Conservation (phyloP, 768 basidiomycete genomes). For the Suillus cothurnatus region DNA sequence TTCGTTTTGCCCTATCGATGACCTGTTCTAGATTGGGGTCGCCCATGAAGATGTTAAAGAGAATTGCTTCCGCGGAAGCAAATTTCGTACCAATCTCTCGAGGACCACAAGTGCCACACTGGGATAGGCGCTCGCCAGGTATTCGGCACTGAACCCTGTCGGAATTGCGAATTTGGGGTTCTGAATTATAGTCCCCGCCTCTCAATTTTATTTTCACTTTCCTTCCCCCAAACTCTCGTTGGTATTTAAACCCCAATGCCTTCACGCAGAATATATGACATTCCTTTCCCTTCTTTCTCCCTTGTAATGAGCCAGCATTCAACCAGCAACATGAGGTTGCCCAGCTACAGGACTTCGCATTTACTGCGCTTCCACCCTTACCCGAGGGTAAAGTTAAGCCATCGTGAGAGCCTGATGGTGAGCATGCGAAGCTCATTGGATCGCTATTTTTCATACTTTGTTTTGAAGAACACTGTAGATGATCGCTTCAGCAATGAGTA, state of each 20-base stretch:
- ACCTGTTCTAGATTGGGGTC: not conserved
- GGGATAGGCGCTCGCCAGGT: conserved; percentile 6
- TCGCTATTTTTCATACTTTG: conserved; percentile 8
- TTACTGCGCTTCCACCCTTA: conserved; percentile 32
- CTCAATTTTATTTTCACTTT: conserved; percentile 6
- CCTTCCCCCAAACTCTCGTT: conserved; percentile 1
- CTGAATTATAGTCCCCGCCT: not conserved
- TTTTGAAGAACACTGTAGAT: conserved; percentile 14
- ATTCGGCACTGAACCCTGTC: conserved; percentile 12
- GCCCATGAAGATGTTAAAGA: not conserved
- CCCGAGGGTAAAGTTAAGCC: conserved; percentile 24
- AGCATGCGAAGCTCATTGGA: conserved; percentile 10
- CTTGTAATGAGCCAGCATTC: conserved; percentile 15
- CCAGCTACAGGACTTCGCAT: conserved; percentile 32
- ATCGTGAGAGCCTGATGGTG: conserved; percentile 29
- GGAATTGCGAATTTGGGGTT: conserved; percentile 8
- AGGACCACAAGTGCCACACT: not conserved
- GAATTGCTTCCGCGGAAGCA: conserved; percentile 8
- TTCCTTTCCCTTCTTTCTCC: conserved; percentile 2
- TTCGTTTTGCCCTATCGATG: not conserved
- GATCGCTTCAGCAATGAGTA: not conserved
- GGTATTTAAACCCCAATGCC: conserved; percentile 9
- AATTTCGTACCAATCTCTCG: not conserved
- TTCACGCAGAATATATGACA: not conserved
- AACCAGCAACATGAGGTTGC: conserved; percentile 16